Evolutionary conservation across 495 filamentous ascomycete genomes (phyloP).

Genomic region (Neurospora cerealis): DNA sequence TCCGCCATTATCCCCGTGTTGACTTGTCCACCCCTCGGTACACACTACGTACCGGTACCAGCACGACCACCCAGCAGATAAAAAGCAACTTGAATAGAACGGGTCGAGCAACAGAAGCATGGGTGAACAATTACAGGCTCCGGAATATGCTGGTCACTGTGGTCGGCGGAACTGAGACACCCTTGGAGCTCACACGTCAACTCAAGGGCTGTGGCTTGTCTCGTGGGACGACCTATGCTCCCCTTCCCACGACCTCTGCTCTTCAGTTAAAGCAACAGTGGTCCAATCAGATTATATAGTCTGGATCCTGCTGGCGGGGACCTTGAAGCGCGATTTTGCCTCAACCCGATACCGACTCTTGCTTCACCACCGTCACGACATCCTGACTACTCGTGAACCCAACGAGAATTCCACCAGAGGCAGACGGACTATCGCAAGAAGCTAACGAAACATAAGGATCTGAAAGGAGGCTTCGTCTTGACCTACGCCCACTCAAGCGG

Average conservation of each 20-base stretch:
- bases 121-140: not conserved
- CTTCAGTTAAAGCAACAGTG: not conserved
- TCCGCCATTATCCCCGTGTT: not conserved
- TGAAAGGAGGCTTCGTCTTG: constrained; percentile 15
- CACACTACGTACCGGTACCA: not conserved
- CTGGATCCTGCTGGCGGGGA: not conserved
- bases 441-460: constrained; percentile 7
- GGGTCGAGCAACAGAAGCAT: not conserved
- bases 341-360: not conserved
- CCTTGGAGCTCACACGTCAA: not conserved
- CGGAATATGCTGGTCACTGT: not conserved
- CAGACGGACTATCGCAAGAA: not conserved
- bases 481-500: constrained; percentile 19
- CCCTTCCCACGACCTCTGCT: not conserved
- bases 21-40: not conserved
- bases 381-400: not conserved
- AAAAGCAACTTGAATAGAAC: not conserved
- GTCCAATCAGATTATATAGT: not conserved
- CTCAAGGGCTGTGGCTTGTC: not conserved
- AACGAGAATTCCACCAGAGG: not conserved
- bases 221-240: not conserved
- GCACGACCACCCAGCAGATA: not conserved
- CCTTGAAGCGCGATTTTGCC: not conserved
- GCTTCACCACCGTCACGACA: not conserved
- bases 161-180: not conserved